A percentile compares a stretch with the other conserved stretches of the same genome.
Evolutionary conservation across 345 rosid genomes (phyloP).

Genomic region (Erucastrum elatum): DNA sequence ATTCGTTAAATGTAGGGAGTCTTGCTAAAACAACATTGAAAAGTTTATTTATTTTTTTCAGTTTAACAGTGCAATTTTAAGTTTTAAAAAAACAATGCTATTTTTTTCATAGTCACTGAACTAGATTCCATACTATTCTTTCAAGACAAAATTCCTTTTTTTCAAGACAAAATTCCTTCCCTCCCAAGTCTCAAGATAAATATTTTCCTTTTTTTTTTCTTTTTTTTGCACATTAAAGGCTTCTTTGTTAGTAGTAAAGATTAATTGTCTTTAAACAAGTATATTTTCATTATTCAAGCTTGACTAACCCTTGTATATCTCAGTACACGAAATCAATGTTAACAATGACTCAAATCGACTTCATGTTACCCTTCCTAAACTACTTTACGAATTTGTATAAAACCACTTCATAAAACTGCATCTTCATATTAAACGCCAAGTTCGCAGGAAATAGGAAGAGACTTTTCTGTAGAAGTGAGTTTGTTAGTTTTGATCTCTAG

Average conservation of each 20-base stretch:
- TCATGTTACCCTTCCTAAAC: neutral
- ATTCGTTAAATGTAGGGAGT: neutral
- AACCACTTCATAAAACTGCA: neutral
- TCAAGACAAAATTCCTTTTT: too few species aligned
- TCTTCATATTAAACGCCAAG: neutral
- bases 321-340: neutral
- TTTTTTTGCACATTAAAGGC: too few species aligned
- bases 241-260: neutral
- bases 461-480: neutral
- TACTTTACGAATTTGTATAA: neutral
- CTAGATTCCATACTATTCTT: neutral
- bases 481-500: neutral
- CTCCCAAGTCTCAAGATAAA: too few species aligned
- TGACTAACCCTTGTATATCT: neutral
- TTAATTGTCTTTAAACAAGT: neutral
- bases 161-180: too few species aligned
- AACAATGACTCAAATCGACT: neutral
- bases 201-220: too few species aligned
- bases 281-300: too few species aligned
- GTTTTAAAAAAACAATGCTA: neutral
- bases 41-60: neutral
- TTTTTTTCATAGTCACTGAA: neutral
- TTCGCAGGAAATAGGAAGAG: neutral
- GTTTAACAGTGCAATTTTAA: neutral
- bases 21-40: neutral